Base-by-base conservation (phyloP, 169 alveolate genomes). In the Babesia bigemina region DNA sequence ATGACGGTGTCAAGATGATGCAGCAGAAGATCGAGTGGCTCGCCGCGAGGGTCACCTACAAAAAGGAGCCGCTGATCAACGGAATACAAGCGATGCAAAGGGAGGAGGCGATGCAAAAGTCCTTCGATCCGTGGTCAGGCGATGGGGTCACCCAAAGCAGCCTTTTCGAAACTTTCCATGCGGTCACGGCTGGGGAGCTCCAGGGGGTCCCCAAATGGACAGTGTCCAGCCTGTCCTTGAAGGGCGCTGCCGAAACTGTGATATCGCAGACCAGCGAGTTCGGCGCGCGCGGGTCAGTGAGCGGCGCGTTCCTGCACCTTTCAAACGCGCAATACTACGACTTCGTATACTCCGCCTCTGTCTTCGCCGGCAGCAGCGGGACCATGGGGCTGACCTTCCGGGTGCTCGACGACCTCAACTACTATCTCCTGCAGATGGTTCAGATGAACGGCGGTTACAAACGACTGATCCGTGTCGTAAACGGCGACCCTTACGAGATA, bases 401-500 rank as follows among this genome's bases (percentile, higher is more conserved):
- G 67, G 65, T 83, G 28, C 67, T 70, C 53, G 86, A 83, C 57
- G 70, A 61, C 49, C 36, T 65, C 63, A 83, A 83, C 49, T 83
- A 75, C 75, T 83, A 83, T 42, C 82, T 83, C 17, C 59, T 83
- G 56, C 90, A 83, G 45, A 29, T 83, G 77, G 66, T 70, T 11
- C 90, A 83, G 73, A 53, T 75, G 22, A 67, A 72, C 45, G 95
- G 94, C 47, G 95, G 93, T 42, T 89, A 67, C 71, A 94, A 94
- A 71, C 70, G 97, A 59, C 83, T 94, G 36, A 65, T 94, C 48
- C 74, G 95, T 44, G 88, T 94, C 59, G 86, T 86, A 48, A 93
- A 94, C 61, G 96, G 96, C 19, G 91, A 69, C 21, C 92, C 94
- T 28, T 85, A 86, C 26, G 95, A 92, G 76, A 71, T 93, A 50